phyloP scores from a whole-genome alignment of 169 alveolate species.

The Plasmodium gallinaceum region DNA sequence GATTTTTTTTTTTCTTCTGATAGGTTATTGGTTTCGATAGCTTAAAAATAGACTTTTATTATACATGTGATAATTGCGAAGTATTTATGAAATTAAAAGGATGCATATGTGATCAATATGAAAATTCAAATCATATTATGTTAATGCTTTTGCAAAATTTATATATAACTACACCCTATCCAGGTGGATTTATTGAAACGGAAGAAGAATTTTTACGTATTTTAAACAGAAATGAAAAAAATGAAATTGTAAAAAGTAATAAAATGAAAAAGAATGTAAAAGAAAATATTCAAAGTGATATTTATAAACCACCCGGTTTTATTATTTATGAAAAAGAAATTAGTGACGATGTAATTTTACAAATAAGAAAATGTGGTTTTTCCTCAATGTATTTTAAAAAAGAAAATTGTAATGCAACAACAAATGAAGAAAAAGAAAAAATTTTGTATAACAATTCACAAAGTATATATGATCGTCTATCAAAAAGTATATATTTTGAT shows the following conservation, averaged over 20 bases:
- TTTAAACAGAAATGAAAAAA: conserved; percentile 39
- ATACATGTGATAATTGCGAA: conserved; percentile 62
- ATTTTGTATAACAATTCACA: too few relatives aligned
- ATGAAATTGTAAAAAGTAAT: not conserved
- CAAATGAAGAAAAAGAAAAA: not conserved
- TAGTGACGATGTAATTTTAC: conserved; percentile 64
- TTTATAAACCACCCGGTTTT: conserved; percentile 70
- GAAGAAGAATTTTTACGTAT: conserved; percentile 55
- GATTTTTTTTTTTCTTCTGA: not conserved
- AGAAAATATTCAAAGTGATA: not conserved
- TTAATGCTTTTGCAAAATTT: conserved; percentile 56
- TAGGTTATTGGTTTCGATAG: conserved; percentile 63
- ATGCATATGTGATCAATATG: conserved; percentile 64
- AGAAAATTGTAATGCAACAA: not conserved
- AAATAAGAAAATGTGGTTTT: conserved; percentile 71
- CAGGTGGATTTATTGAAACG: conserved; percentile 69
- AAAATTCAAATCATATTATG: conserved; percentile 64
- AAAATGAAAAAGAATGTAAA: not conserved
- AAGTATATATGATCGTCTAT: not conserved
- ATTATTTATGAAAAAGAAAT: conserved; percentile 54
- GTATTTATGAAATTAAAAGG: conserved; percentile 70
- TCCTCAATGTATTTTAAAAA: conserved; percentile 56
- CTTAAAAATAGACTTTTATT: conserved; percentile 51
- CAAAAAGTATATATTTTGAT: not conserved
- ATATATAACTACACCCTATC: conserved; percentile 71